Base-by-base conservation (phyloP, 208 protist genomes). In the Angomonas deanei region DNA sequence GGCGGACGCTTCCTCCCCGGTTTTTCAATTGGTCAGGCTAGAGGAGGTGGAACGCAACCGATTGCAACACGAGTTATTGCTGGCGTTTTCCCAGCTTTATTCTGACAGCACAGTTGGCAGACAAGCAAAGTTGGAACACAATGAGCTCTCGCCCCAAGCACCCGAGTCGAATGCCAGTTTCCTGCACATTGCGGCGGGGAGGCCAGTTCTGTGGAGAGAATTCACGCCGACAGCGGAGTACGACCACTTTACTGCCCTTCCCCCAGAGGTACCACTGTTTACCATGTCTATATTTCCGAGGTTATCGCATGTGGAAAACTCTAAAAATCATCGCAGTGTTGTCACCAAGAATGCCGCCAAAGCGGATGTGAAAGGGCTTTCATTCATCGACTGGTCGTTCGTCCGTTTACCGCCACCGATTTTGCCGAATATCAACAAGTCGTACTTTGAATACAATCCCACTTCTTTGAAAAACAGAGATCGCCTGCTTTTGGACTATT, bases 391-490 rank as follows among this genome's bases (percentile, higher is more conserved):
- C 61, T 74, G 71, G 55, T 62, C 71, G 11, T 75, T 81, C 48
- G 71, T 82, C 54, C 72, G 80, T 1, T 56, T 91, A 23, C 32
- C 39, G 27, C 68, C 74, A 21, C 76, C 57, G 3, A 64, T 56
- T 42, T 50, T 91, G 48, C 70, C 75, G 0, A 78, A 80, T 71
- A 33, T 87, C 0, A 70, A 74, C 39, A 52, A 26, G 13, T 66
- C 38, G 33, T 72, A 85, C 68, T 72, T 78, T 56, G 80, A 85
- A 59, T 76, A 68, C 8, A 66, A 87, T 34, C 75, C 80, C 17
- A 32, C 61, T 27, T 52, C 66, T 31, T 55, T 85, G 39, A 80
- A 74, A 26, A 87, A 80, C 68, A 67, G 60, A 17, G 78, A 84
- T 56, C 66, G 78, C 5, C 66, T 66, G 0, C 67, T 82, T 50